Base-by-base conservation (phyloP, 768 basidiomycete species). In the Tylopilus plumbeoviolaceoides region DNA sequence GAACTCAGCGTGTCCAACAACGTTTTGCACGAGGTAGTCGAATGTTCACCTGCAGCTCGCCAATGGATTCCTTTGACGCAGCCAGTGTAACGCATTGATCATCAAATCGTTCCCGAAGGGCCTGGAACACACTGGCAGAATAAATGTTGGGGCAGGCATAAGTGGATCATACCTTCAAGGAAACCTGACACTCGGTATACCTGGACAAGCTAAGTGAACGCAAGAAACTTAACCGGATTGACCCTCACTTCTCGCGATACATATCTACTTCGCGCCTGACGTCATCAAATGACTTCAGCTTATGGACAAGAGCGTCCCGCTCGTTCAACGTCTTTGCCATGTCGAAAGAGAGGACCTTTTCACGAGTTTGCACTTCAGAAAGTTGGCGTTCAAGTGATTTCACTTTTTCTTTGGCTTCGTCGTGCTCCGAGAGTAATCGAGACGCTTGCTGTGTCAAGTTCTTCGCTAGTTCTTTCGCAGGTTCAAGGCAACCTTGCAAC, bases 91-190 rank as follows among this genome's bases (percentile, higher is more conserved):
- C 68, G 1, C 74, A 64, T 56, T 84, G 83, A 15, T 81, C 76
- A 12, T 86, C 83, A 48, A 79, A 80, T 23, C 82, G 76, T 49
- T 86, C 82, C 60, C 85, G 78, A 15, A 83, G 69, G 35, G 74
- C 65, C 76, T 81, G 54, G 43, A 33, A 28, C 2, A n/a, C 27
- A 12, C 3, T 54, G 39, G 28, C 9, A 51, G 51, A 28, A 18
- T 42, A 48, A 18, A 40, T n/a, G 1, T 30, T 8, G 18, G 8
- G 14, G 18, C 8, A 44, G 20, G 18, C n/a, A 39, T 12, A 41
- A 10, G 17, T 17, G 18, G 50, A 7, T 11, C 59, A 25, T 54
- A 60, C 68, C 60, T 69, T 69, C 31, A 61, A 48, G 5, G 63
- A 57, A 41, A 52, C 47, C 36, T 59, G 63, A 44, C 52, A 56